Evolutionary conservation across 345 rosid species (phyloP).

Genomic region (Melastoma malabathricum): DNA sequence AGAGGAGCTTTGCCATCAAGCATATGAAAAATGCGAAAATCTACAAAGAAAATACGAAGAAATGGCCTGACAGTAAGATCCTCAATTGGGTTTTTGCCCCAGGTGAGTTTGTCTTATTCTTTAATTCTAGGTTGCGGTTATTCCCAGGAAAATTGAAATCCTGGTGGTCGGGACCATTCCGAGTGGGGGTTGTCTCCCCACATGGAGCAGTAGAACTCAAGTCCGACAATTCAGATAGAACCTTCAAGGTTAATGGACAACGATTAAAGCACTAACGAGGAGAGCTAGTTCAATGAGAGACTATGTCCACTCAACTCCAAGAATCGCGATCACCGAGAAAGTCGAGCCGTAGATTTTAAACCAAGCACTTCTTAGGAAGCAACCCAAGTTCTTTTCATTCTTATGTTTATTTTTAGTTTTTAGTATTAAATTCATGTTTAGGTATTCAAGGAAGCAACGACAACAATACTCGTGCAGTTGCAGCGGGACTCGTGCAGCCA

Average conservation of each 20-base stretch:
- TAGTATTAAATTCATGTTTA: no score
- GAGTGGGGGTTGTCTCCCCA: not conserved
- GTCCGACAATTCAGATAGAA: not conserved
- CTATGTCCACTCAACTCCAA: no score
- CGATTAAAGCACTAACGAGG: no score
- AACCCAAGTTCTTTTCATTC: not conserved
- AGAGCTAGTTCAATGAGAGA: no score
- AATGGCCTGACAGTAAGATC: not conserved
- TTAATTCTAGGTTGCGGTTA: not conserved
- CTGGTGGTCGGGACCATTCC: not conserved
- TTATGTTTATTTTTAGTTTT: not conserved
- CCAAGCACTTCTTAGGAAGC: not conserved
- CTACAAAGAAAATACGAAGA: constrained; percentile 5
- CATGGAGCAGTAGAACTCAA: not conserved
- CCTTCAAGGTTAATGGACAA: not conserved
- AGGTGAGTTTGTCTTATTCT: not conserved
- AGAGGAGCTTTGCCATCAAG: not conserved
- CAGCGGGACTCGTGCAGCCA: no score
- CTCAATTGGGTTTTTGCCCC: not conserved
- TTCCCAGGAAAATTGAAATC: constrained; percentile 7
- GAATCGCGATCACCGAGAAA: no score
- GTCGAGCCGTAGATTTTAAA: no score
- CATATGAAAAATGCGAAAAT: constrained; percentile 2
- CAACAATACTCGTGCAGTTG: no score
- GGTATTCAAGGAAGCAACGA: no score